A percentile compares a stretch with the other conserved stretches of the same genome.
These are phyloP conservation scores for Flaveria bidentis DNA, from an alignment of 129 eudicot genomes.

Conservation along the genomic window DNA sequence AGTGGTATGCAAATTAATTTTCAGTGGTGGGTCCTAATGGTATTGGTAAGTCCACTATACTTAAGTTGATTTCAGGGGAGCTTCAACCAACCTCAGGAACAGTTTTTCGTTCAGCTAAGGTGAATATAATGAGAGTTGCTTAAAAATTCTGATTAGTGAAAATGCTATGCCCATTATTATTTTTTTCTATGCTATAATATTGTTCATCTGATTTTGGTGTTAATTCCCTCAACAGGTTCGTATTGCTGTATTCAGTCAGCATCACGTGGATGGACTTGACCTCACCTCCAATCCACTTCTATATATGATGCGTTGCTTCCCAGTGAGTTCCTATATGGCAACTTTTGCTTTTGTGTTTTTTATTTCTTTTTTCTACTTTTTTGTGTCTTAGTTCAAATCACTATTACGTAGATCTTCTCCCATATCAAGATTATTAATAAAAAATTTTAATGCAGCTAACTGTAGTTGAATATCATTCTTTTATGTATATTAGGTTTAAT, in stretches of 20 bases:
- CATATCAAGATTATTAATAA: not conserved
- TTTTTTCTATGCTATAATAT: conserved; percentile 3
- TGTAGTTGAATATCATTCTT: not conserved
- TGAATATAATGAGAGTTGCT: conserved; percentile 20
- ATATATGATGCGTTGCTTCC: conserved; percentile 99
- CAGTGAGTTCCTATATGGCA: conserved; percentile 54
- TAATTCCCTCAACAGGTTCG: conserved; percentile 62
- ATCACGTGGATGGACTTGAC: conserved; percentile 96
- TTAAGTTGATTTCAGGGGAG: conserved; percentile 90
- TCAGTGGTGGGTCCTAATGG: conserved; percentile 99
- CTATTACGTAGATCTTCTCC: too few species aligned
- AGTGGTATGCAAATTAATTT: conserved; percentile 34
- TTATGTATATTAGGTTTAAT: conserved; percentile 6
- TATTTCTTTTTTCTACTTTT: not conserved
- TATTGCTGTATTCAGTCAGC: conserved; percentile 98
- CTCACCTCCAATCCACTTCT: conserved; percentile 97
- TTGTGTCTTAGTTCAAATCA: not conserved
- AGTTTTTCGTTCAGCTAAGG: conserved; percentile 98
- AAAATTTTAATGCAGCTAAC: not conserved
- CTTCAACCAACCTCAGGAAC: conserved; percentile 99
- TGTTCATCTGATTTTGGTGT: conserved; percentile 6
- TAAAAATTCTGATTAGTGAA: not conserved
- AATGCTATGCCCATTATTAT: not conserved
- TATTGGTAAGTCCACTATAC: conserved; percentile 97
- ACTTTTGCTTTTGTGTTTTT: not conserved